Evolutionary conservation across 1,284 basidiomycete species (phyloP).

Genomic region (Apiotrichum mycotoxinovorans): DNA sequence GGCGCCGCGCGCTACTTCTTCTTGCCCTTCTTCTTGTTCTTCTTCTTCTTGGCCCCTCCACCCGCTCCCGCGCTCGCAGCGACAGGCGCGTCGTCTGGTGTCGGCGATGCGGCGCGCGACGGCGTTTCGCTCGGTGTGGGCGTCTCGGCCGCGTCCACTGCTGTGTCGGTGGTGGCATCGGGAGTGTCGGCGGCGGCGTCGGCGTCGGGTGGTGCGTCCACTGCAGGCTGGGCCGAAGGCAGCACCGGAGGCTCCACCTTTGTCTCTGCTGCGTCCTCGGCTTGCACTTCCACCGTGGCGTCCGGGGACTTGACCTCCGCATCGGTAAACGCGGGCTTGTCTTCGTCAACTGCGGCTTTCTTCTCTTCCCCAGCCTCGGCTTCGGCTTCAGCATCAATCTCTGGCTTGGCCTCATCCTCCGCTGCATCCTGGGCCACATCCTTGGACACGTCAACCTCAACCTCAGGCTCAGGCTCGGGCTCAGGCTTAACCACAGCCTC

Average conservation of each 20-base stretch:
- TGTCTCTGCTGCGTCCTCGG: neutral
- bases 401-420: neutral
- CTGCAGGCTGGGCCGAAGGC: neutral
- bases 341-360: neutral
- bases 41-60: constrained; percentile 17
- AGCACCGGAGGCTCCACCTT: neutral
- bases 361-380: too few species aligned
- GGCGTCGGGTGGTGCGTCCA: neutral
- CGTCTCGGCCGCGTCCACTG: constrained; percentile 1
- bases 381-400: neutral
- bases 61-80: neutral
- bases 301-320: neutral
- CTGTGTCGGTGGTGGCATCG: neutral
- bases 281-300: neutral
- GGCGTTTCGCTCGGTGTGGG: neutral
- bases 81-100: neutral
- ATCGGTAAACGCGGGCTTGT: too few species aligned
- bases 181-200: neutral
- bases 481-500: neutral
- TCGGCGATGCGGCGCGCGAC: constrained; percentile 21
- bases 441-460: neutral
- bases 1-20: constrained; percentile 25
- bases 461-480: neutral
- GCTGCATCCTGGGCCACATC: neutral
- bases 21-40: constrained; percentile 44